Evolutionary conservation across 2,329 filamentous ascomycete genomes (phyloP).

Genomic region (Microcyclospora tardicrescens): DNA sequence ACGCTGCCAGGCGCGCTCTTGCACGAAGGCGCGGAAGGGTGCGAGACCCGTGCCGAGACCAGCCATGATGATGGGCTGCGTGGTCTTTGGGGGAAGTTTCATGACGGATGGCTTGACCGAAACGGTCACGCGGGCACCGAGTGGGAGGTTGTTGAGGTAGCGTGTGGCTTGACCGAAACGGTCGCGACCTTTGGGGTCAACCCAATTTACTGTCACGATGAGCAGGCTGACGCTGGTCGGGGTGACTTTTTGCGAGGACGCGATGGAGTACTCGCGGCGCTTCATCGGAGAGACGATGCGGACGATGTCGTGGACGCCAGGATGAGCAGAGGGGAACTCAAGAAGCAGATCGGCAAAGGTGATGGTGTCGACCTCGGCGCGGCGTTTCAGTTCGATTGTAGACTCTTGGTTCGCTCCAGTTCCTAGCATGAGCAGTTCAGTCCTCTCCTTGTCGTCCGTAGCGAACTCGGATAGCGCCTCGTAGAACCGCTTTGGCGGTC

Average conservation of each 20-base stretch:
- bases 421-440: constrained; percentile 62
- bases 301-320: constrained; percentile 74
- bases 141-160: constrained; percentile 64
- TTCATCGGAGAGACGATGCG: constrained; percentile 85
- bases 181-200: constrained; percentile 72
- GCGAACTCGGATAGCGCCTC: constrained; percentile 81
- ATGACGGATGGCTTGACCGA: constrained; percentile 97
- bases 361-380: constrained; percentile 77
- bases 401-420: constrained; percentile 53
- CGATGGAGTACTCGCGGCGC: constrained; percentile 97
- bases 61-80: constrained; percentile 94
- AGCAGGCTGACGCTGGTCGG: constrained; percentile 83
- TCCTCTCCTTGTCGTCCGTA: constrained; percentile 67
- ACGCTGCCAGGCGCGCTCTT: constrained; percentile 96
- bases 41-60: constrained; percentile 95
- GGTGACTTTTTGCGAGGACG: constrained; percentile 88
- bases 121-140: constrained; percentile 71
- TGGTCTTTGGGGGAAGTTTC: constrained; percentile 84
- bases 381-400: constrained; percentile 80
- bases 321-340: constrained; percentile 81
- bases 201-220: constrained; percentile 96
- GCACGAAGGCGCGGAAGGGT: constrained; percentile 97
- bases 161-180: constrained; percentile 88
- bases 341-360: constrained; percentile 84
- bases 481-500: constrained; percentile 96